Evolutionary conservation across 2,329 filamentous ascomycete species (phyloP).

Genomic region (Scedosporium aurantiacum): DNA sequence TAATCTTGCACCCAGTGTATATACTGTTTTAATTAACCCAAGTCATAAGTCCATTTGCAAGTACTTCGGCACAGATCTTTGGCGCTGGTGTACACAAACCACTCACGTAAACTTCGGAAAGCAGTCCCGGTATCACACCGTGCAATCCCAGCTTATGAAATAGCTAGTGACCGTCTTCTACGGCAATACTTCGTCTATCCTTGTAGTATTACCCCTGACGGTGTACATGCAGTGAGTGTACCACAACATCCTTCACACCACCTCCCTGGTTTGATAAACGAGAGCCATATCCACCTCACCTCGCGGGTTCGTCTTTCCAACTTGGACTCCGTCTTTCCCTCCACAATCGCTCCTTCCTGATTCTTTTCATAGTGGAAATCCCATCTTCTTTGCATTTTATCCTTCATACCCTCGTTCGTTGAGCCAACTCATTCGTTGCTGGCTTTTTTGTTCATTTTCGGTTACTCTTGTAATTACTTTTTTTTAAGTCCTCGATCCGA

Average conservation of each 20-base stretch:
- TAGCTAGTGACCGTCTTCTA: too few species aligned
- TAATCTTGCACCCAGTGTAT: too few species aligned
- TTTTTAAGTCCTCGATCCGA: not conserved
- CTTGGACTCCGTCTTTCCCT: not conserved
- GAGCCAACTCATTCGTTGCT: conserved; percentile 5
- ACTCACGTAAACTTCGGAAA: too few species aligned
- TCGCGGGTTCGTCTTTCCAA: not conserved
- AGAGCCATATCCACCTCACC: not conserved
- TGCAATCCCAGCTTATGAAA: not conserved
- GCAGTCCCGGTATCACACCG: not conserved
- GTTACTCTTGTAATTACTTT: conserved; percentile 1
- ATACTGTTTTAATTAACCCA: too few species aligned
- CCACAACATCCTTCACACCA: not conserved
- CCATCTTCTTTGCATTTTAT: not conserved
- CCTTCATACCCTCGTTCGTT: not conserved
- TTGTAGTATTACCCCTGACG: not conserved
- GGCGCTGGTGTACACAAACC: too few species aligned
- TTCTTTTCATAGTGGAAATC: not conserved
- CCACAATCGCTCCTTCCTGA: conserved; percentile 5
- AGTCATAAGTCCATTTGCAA: too few species aligned
- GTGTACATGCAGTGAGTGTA: not conserved
- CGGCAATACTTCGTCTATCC: too few species aligned
- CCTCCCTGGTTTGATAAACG: conserved; percentile 4
- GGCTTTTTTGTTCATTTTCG: not conserved
- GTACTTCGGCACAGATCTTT: too few species aligned